These are phyloP conservation scores for Sporothrix mexicana DNA, from an alignment of 2,329 filamentous ascomycete genomes.

Conservation along the genomic window DNA sequence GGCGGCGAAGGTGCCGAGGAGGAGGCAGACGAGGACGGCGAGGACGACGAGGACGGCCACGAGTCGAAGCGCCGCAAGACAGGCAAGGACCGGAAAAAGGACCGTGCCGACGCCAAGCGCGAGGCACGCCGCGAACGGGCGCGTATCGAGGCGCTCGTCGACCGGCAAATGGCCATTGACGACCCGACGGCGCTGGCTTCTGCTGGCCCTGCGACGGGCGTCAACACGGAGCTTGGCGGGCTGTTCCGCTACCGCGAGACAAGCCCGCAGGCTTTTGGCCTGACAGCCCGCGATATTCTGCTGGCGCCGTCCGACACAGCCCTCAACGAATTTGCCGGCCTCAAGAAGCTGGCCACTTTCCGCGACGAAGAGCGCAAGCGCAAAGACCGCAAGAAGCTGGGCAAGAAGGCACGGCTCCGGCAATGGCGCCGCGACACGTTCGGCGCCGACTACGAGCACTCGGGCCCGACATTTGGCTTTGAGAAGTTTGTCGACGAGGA, in stretches of 20 bases:
- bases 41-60: conserved; percentile 44
- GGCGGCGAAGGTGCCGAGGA: conserved; percentile 43
- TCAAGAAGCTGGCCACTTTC: conserved; percentile 94
- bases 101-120: conserved; percentile 65
- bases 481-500: conserved; percentile 45
- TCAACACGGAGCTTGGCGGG: conserved; percentile 34
- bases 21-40: conserved; percentile 48
- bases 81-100: conserved; percentile 64
- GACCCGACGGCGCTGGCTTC: conserved; percentile 59
- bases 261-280: conserved; percentile 85
- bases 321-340: conserved; percentile 86
- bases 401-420: conserved; percentile 88
- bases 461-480: conserved; percentile 64
- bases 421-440: conserved; percentile 79
- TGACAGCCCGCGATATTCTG: conserved; percentile 88
- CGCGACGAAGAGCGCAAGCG: conserved; percentile 87
- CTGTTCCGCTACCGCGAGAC: conserved; percentile 93
- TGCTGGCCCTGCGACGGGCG: conserved; percentile 35
- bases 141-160: conserved; percentile 84
- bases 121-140: conserved; percentile 79
- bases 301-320: conserved; percentile 82
- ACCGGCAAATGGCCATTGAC: conserved; percentile 78
- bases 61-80: conserved; percentile 65
- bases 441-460: conserved; percentile 62
- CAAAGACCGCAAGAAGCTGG: conserved; percentile 83